Conservation (phyloP, 2,329 filamentous ascomycete species). For the Talaromyces sp. region DNA sequence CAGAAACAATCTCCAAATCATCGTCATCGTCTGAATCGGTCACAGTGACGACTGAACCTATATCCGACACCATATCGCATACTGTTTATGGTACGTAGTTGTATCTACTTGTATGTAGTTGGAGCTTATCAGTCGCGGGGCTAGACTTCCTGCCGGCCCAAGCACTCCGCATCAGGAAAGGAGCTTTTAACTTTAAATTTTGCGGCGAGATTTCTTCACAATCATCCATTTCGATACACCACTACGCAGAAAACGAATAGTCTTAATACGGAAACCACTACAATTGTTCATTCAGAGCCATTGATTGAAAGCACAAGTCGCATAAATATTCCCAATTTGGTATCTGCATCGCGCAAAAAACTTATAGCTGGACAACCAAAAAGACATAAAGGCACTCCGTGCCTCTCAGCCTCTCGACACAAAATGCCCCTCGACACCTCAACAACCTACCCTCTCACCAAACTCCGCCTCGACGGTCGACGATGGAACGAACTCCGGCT, state of each 20-base stretch:
- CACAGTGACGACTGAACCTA: slow-evolving; percentile 27
- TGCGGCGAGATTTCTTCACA: slow-evolving; percentile 3
- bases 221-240: neutral
- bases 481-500: slow-evolving; percentile 96
- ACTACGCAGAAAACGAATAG: neutral
- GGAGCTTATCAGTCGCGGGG: slow-evolving; percentile 8
- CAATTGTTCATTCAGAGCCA: neutral
- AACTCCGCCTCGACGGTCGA: slow-evolving; percentile 76
- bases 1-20: slow-evolving; percentile 42
- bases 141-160: neutral
- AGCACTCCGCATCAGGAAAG: slow-evolving; percentile 24
- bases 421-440: slow-evolving; percentile 91
- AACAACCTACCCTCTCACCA: slow-evolving; percentile 81
- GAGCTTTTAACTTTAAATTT: slow-evolving; percentile 23
- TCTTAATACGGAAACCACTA: neutral
- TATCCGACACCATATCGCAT: slow-evolving; percentile 19
- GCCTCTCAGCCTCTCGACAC: neutral
- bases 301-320: neutral
- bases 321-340: neutral
- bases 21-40: slow-evolving; percentile 36
- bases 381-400: neutral
- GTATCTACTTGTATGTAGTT: neutral
- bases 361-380: too few relatives aligned
- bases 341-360: neutral
- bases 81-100: neutral